A percentile compares a stretch with the other conserved stretches of the same genome.
Conservation (phyloP, 208 protist species). For the Leptomonas pyrrhocoris region DNA sequence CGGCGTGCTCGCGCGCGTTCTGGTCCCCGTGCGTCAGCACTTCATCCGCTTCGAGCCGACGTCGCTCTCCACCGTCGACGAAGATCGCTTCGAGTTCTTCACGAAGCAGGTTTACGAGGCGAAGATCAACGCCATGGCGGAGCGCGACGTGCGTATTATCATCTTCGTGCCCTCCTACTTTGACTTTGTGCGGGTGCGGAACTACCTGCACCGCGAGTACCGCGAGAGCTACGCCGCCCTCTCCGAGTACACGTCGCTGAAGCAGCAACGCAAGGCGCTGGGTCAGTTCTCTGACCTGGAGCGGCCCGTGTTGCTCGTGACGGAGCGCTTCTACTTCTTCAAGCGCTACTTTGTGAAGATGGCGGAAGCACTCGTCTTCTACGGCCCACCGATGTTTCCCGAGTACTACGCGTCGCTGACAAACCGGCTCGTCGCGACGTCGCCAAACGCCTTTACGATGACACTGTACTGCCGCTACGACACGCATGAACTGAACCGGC, state of each 20-base stretch:
- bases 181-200: conserved; percentile 96
- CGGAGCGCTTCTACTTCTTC: conserved; percentile 98
- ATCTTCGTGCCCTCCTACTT: conserved; percentile 96
- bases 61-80: conserved; percentile 59
- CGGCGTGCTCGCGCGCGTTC: conserved; percentile 61
- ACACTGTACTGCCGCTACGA: conserved; percentile 94
- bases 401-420: conserved; percentile 94
- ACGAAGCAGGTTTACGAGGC: conserved; percentile 80
- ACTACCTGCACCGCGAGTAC: conserved; percentile 93
- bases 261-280: conserved; percentile 78
- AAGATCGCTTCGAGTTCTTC: conserved; percentile 94
- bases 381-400: conserved; percentile 92
- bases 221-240: conserved; percentile 85
- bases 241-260: conserved; percentile 93
- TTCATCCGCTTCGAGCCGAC: conserved; percentile 88
- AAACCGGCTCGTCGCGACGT: conserved; percentile 75
- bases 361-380: conserved; percentile 94
- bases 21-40: conserved; percentile 87
- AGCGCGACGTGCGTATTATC: conserved; percentile 81
- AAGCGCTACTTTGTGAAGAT: conserved; percentile 93
- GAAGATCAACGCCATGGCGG: conserved; percentile 70
- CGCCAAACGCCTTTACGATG: conserved; percentile 80
- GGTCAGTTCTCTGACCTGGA: conserved; percentile 88
- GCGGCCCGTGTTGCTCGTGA: conserved; percentile 92
- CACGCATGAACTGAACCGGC: conserved; percentile 88